phyloP scores from a whole-genome alignment of 371 early-diverging fungal genomes.

The Apophysomyces variabilis region DNA sequence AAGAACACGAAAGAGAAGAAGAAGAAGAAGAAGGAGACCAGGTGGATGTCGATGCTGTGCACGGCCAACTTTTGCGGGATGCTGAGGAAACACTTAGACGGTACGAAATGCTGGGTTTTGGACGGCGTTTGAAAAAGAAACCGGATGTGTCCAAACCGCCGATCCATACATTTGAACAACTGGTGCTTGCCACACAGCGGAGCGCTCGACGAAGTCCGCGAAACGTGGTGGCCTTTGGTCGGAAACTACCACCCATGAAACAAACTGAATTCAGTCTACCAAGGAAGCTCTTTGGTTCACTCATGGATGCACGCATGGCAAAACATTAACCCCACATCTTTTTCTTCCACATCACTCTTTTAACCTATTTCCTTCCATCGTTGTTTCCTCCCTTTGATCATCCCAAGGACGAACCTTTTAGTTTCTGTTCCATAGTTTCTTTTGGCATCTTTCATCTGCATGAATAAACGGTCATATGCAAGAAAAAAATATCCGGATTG shows the following conservation, averaged over 20 bases:
- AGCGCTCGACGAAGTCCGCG: constrained; percentile 23
- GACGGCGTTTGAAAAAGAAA: constrained; percentile 5
- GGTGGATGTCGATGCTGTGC: constrained; percentile 45
- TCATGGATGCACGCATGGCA: constrained; percentile 27
- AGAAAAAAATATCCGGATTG: no score
- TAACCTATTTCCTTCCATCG: background rate
- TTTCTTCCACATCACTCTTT: background rate
- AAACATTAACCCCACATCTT: background rate
- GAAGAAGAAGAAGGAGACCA: constrained; percentile 19
- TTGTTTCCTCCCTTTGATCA: no score
- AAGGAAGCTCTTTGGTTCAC: constrained; percentile 24
- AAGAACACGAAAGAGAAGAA: background rate
- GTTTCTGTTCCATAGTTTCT: background rate
- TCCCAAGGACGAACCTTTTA: background rate
- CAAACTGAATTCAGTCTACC: constrained; percentile 55
- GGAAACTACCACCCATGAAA: constrained; percentile 47
- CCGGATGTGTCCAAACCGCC: constrained; percentile 14
- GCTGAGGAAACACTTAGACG: constrained; percentile 56
- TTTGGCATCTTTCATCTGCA: background rate
- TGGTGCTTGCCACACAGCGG: constrained; percentile 8
- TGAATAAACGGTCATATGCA: no score
- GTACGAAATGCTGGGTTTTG: constrained; percentile 57
- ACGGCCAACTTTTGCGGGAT: constrained; percentile 51
- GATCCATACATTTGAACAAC: background rate
- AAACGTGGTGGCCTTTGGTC: constrained; percentile 55